Percentiles rank a stretch among this genome's conserved stretches.
Conservation (phyloP, 2,329 filamentous ascomycete species). For the Diplodia seriata region DNA sequence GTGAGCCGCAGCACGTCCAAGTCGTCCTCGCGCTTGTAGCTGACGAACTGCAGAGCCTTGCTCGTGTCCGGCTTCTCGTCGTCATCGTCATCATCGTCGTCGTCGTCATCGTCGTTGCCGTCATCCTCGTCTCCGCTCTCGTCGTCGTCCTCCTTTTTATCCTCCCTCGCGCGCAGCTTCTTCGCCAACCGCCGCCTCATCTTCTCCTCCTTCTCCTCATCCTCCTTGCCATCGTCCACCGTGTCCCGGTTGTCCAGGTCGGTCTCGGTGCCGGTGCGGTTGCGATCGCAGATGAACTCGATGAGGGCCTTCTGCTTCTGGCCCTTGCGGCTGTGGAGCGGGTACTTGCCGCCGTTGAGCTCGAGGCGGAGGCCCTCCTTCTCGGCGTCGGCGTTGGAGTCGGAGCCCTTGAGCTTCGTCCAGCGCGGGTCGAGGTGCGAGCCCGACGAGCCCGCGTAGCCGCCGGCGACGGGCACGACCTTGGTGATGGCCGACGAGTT, state of each 20-base stretch:
- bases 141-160: slow-evolving; percentile 15
- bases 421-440: slow-evolving; percentile 70
- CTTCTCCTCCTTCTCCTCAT: slow-evolving; percentile 48
- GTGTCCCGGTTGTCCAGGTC: slow-evolving; percentile 42
- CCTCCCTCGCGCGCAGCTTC: slow-evolving; percentile 39
- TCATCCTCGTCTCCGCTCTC: slow-evolving; percentile 37
- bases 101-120: slow-evolving; percentile 38
- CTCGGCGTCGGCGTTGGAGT: slow-evolving; percentile 68
- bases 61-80: slow-evolving; percentile 35
- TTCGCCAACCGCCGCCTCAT: slow-evolving; percentile 37
- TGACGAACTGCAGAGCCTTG: slow-evolving; percentile 73
- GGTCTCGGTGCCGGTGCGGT: slow-evolving; percentile 63
- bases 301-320: slow-evolving; percentile 76
- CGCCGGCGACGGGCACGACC: slow-evolving; percentile 77
- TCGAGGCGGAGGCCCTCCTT: slow-evolving; percentile 76
- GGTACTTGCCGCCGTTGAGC: slow-evolving; percentile 65
- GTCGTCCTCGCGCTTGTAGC: slow-evolving; percentile 70
- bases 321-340: slow-evolving; percentile 56
- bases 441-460: slow-evolving; percentile 40
- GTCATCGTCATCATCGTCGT: slow-evolving; percentile 39
- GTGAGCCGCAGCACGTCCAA: slow-evolving; percentile 73
- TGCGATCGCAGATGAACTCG: slow-evolving; percentile 81
- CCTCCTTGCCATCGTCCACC: slow-evolving; percentile 45
- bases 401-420: slow-evolving; percentile 69
- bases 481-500: slow-evolving; percentile 59